Conservation (phyloP, 2,329 filamentous ascomycete genomes). For the Alternaria consortialis region DNA sequence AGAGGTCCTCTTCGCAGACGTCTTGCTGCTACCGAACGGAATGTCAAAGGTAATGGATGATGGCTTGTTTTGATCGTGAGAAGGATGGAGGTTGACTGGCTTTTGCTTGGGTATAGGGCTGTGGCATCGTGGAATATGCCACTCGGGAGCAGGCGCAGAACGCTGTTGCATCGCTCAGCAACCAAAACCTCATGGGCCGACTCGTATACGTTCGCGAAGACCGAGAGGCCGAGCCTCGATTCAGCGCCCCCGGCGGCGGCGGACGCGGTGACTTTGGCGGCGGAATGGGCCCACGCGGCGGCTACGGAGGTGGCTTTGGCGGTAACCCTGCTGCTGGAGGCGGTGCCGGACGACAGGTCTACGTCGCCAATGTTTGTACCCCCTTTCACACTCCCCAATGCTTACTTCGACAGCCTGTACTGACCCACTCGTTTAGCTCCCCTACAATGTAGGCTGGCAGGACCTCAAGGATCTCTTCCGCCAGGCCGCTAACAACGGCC, state of each 20-base stretch:
- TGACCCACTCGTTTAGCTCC: slow-evolving; percentile 71
- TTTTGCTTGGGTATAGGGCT: slow-evolving; percentile 96
- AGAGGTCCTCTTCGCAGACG: slow-evolving; percentile 99
- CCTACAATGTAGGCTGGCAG: slow-evolving; percentile 98
- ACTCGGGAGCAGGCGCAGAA: slow-evolving; percentile 98
- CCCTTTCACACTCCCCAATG: slow-evolving; percentile 34
- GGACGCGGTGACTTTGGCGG: slow-evolving; percentile 62
- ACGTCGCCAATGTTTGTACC: slow-evolving; percentile 94
- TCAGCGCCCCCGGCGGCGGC: slow-evolving; percentile 73
- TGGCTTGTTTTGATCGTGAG: slow-evolving; percentile 77
- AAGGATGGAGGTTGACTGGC: slow-evolving; percentile 99
- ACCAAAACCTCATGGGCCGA: slow-evolving; percentile 98
- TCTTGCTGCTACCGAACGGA: slow-evolving; percentile 99
- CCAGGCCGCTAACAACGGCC: slow-evolving; percentile 68
- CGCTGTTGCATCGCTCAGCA: slow-evolving; percentile 96
- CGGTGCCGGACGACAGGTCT: slow-evolving; percentile 86
- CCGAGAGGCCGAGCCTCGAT: slow-evolving; percentile 96
- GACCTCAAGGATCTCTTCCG: slow-evolving; percentile 98
- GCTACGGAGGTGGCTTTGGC: slow-evolving; percentile 56
- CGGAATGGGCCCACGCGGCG: slow-evolving; percentile 51
- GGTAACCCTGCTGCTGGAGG: slow-evolving; percentile 67
- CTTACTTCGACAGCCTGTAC: slow-evolving; percentile 43
- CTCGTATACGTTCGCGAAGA: slow-evolving; percentile 99
- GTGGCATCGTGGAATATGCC: slow-evolving; percentile 99
- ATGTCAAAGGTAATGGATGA: slow-evolving; percentile 99